Evolutionary conservation across 345 rosid species (phyloP).

Genomic region (Citrus unshiu): DNA sequence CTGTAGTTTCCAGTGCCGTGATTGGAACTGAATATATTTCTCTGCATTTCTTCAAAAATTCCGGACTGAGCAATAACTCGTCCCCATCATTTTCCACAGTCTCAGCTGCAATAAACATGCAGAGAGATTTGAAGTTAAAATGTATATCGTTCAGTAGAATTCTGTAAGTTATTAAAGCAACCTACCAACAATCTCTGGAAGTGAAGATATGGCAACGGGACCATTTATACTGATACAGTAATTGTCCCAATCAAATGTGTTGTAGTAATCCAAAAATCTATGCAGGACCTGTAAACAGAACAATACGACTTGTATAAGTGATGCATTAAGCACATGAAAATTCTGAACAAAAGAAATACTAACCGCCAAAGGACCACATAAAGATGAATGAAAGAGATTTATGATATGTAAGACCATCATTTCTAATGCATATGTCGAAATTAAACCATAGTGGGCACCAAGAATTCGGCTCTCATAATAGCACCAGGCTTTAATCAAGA

Average conservation of each 20-base stretch:
- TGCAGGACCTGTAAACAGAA: slow-evolving; percentile 52
- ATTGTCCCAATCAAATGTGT: slow-evolving; percentile 82
- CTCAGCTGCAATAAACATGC: slow-evolving; percentile 28
- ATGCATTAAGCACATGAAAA: neutral
- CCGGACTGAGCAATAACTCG: slow-evolving; percentile 49
- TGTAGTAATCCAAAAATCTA: slow-evolving; percentile 68
- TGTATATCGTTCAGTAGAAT: neutral
- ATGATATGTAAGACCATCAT: slow-evolving; percentile 67
- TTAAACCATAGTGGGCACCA: slow-evolving; percentile 80
- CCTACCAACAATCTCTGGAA: slow-evolving; percentile 57
- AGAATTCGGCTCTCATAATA: slow-evolving; percentile 93
- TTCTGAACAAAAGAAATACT: slow-evolving; percentile 17
- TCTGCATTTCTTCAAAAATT: slow-evolving; percentile 49
- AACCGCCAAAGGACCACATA: slow-evolving; percentile 74
- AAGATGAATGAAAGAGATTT: slow-evolving; percentile 64
- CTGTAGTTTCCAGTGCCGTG: slow-evolving; percentile 32
- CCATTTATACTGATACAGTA: slow-evolving; percentile 57
- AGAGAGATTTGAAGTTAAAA: neutral
- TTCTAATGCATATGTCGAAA: slow-evolving; percentile 86
- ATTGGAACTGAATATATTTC: slow-evolving; percentile 43
- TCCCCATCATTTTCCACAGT: slow-evolving; percentile 32
- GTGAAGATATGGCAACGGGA: slow-evolving; percentile 55
- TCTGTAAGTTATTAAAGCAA: neutral
- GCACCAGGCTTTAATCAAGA: slow-evolving; percentile 91
- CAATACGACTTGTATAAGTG: neutral